Evolutionary conservation across 2,329 filamentous ascomycete genomes (phyloP).

Genomic region (Fusarium sarcochroum): DNA sequence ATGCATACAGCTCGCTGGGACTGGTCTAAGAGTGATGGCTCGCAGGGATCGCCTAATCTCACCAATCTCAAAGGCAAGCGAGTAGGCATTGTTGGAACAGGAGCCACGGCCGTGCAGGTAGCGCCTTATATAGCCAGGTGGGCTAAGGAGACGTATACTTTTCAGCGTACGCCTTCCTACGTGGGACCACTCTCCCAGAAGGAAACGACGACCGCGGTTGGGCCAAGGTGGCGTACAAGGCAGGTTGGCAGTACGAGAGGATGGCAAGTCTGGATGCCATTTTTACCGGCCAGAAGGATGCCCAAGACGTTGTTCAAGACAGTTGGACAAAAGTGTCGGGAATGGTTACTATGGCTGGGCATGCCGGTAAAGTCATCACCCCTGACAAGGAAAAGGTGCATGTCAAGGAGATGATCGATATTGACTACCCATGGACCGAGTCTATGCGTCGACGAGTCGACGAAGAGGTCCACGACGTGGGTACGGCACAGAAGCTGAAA

Average conservation of each 20-base stretch:
- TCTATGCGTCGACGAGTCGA: neutral
- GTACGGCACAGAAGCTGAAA: slow-evolving; percentile 66
- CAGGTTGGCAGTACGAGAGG: slow-evolving; percentile 2
- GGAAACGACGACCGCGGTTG: neutral
- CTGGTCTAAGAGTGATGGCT: neutral
- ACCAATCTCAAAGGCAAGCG: slow-evolving; percentile 34
- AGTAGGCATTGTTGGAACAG: slow-evolving; percentile 26
- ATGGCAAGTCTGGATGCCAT: neutral
- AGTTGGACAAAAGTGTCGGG: too few relatives aligned
- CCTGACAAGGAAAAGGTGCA: neutral
- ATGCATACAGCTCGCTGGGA: slow-evolving; percentile 1
- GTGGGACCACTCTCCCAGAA: neutral
- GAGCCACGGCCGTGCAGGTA: neutral
- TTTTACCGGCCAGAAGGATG: too few relatives aligned
- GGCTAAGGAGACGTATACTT: neutral
- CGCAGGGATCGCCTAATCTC: slow-evolving; percentile 15
- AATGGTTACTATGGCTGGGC: too few relatives aligned
- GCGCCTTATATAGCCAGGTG: slow-evolving; percentile 5
- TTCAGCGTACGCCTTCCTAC: neutral
- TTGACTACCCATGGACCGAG: neutral
- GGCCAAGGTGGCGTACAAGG: neutral
- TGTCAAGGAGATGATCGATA: neutral
- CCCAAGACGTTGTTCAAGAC: too few relatives aligned
- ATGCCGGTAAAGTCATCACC: too few relatives aligned
- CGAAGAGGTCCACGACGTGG: slow-evolving; percentile 61